phyloP scores from a whole-genome alignment of 2,329 filamentous ascomycete genomes.

The Fonsecaea multimorphosa region DNA sequence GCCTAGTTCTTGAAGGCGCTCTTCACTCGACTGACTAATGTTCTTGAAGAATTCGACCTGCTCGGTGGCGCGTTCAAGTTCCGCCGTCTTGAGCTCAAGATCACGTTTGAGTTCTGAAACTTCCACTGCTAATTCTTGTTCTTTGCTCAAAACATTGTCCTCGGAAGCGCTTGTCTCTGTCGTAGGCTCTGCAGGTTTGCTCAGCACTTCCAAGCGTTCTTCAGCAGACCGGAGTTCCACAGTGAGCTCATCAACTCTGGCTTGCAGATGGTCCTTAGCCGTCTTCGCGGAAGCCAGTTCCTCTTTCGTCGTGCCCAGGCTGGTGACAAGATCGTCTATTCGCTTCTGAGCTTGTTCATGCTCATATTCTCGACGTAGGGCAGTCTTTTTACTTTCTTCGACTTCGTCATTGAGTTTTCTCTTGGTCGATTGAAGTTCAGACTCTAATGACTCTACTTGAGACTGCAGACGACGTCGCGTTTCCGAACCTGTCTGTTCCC shows the following conservation, averaged over 20 bases:
- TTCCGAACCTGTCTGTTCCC: constrained; percentile 83
- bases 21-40: constrained; percentile 85
- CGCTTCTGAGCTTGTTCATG: constrained; percentile 85
- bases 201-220: constrained; percentile 80
- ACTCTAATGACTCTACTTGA: constrained; percentile 78
- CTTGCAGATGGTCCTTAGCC: constrained; percentile 84
- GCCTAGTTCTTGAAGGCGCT: constrained; percentile 79
- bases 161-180: constrained; percentile 56
- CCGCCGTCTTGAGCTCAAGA: constrained; percentile 77
- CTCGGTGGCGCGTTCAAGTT: constrained; percentile 79
- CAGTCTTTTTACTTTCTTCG: constrained; percentile 82
- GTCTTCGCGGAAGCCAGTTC: constrained; percentile 87
- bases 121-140: constrained; percentile 83
- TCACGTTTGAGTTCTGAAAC: constrained; percentile 86
- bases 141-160: constrained; percentile 64
- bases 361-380: constrained; percentile 87
- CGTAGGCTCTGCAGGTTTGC: constrained; percentile 64
- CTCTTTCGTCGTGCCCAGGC: constrained; percentile 79
- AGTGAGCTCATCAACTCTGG: constrained; percentile 83
- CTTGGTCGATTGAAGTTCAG: constrained; percentile 77
- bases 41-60: constrained; percentile 87
- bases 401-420: constrained; percentile 81
- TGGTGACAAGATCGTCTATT: constrained; percentile 87
- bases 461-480: constrained; percentile 77
- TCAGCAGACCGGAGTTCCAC: constrained; percentile 88